Base-by-base conservation (phyloP, 2,329 filamentous ascomycete genomes). In the Celoporthe dispersa region DNA sequence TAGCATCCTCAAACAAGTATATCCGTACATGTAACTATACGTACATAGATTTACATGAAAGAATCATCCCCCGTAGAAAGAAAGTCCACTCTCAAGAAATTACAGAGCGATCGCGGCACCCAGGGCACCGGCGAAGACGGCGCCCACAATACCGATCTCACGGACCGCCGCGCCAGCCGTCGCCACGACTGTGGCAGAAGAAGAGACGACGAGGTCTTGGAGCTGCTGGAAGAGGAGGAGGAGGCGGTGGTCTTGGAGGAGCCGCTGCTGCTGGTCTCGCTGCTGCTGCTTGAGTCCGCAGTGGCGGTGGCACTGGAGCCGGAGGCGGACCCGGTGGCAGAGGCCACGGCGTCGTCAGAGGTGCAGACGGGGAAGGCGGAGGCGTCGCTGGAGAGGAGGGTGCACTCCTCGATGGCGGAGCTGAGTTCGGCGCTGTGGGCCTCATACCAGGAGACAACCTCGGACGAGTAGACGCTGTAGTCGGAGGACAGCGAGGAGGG, bases 331-430 rank as follows among this genome's bases (percentile, higher is more conserved):
- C 63, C 68, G 6, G 67, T 59, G 11, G 31, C 69, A 3, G 68
- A 41, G 31, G 57, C 64, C 6, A 48, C 57, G 64, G 9, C 72
- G 41, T 6, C 44, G 28, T 14, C 16, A 53, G 60, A 64, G 25
- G 55, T 59, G 61, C 63, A 68, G 41, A 59, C 57, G 11, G 37
- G 19, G 22, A 66, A 60, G 44, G 70, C 70, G 55, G 69, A 67
- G n/a, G 69, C 39, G 25, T 72, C 67, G 55, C 65, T 62, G 66
- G 68, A 68, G 68, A 73, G 71, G 16, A 73, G 51, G 31, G 76
- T 75, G 73, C 78, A 80, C 66, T 73, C 9, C 44, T 71, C 72
- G 11, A 79, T 39, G 16, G 74, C 75, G 22, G 35, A 39, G 41
- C 72, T 74, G 57, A 22, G 19, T 28, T 77, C 68, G 25, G 70